Base-by-base conservation (phyloP, 129 eudicot species). In the Pittosporum tobira region DNA sequence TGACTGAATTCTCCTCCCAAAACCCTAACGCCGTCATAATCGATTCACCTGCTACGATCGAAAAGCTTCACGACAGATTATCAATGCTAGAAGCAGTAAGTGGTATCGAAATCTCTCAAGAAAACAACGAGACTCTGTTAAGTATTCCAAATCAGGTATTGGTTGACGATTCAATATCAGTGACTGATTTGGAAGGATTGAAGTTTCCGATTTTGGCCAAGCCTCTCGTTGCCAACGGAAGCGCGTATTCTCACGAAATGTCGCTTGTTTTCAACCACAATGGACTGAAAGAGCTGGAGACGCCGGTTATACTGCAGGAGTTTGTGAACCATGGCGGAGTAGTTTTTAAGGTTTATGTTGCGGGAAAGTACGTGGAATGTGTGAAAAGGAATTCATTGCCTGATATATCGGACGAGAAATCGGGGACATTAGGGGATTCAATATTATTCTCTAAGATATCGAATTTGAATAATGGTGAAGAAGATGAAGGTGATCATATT, bases 261-360 rank as follows among this genome's bases (percentile, higher is more conserved):
- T 73, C 34, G 0, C 29, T 90, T 9, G 77, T 85, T 5, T 51
- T 82, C 45, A 78, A 78, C 26, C 45, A 54, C 16, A 64, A 78
- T 6, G 97, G 94, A 10, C 9, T 90, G 47, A 68, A 48, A 4
- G 40, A 65, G n/a, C 23, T 73, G 15, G 51, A 78, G 11, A 78
- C 72, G 0, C 81, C 84, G 1, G 6, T 81, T 67, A 71, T 83
- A 13, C 54, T 88, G 36, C 96, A 88, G 48, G 84, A 84, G 64
- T 88, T 88, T 48, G 89, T 84, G 48, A 88, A 88, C 59, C 96
- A 88, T 18, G 89, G 96, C 23, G 96, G 94, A 8, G 65, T 69
- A 10, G 40, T 88, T 24, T 88, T 84, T 43, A 88, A 88, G 64
- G 87, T 88, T 6, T 88, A 84, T n/a, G 96, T 88, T 0, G 94